Base-by-base conservation (phyloP, 495 filamentous ascomycete genomes). In the Penicillium paradoxum region DNA sequence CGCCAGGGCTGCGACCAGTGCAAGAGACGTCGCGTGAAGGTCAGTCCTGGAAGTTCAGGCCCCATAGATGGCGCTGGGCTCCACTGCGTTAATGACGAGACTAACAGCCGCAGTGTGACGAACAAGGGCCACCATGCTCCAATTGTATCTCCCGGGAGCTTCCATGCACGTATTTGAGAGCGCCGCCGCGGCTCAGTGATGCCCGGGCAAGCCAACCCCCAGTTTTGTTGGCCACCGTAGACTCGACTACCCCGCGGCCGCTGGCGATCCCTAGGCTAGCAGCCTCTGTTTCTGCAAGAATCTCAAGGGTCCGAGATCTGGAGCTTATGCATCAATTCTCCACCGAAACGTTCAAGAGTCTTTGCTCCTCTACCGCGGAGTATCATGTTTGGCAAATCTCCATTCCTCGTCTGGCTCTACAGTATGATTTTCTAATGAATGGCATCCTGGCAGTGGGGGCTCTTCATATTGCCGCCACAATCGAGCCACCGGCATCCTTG, bases 1-100 rank as follows among this genome's bases (percentile, higher is more conserved):
- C 73, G 79, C 34, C 73, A 72, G 55, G 81, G 81, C 5, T 84
- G 81, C 52, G 69, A 75, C 30, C 77, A 81, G 55, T 84, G 81
- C 62, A 83, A 83, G 62, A 71, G 72, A 49, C 65, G 81, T 21
- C 77, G 79, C 40, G 77, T 82, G 59, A 80, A 80, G 73, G 79
- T 78, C 47, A 51, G 65, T 51, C 9, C 27, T 29, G 25, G 18
- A 18, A 29, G 2, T 36, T 21, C 17, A 10, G 10, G 25, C 27
- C 25, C 30, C 1, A 22, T 29, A 32, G n/a, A 50, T 50, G 18
- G 8, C n/a, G 8, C 13, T n/a, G 18, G 39, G 49, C 39, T 42
- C 39, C 49, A 50, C 19, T 15, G 9, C 21, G 11, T 37, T 21
- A 25, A 25, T 14, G 10, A 49, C 11, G 22, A 39, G 32, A 19